These are phyloP conservation scores for Hippophae tibetana DNA, from an alignment of 306 rosid genomes.

Conservation along the genomic window DNA sequence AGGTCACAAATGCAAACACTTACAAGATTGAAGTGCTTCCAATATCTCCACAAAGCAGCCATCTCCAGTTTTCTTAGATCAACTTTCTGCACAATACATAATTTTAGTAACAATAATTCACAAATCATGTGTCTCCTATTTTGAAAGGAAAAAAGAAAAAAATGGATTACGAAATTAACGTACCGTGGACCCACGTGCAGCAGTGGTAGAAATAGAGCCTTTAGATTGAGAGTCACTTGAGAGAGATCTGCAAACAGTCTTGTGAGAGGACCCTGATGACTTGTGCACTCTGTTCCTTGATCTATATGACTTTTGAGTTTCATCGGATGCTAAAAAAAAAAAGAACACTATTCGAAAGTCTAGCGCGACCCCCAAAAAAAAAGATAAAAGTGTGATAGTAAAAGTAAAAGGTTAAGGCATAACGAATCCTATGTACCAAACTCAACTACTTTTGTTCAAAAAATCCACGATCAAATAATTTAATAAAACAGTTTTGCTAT, in stretches of 20 bases:
- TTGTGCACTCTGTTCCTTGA: conserved; percentile 83
- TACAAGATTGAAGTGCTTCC: conserved; percentile 96
- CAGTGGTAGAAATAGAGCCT: conserved; percentile 62
- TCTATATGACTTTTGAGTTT: conserved; percentile 79
- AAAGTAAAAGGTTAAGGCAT: conserved; percentile 48
- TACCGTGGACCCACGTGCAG: conserved; percentile 63
- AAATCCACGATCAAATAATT: conserved; percentile 33
- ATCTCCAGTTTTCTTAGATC: conserved; percentile 87
- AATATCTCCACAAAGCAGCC: conserved; percentile 95
- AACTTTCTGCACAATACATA: conserved; percentile 49
- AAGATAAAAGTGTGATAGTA: conserved; percentile 32
- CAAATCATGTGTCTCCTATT: background rate
- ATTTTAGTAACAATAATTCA: conserved; percentile 1
- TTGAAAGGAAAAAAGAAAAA: background rate
- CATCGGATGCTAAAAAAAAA: conserved; percentile 68
- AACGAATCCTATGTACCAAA: conserved; percentile 80
- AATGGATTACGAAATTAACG: conserved; percentile 3
- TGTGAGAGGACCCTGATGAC: conserved; percentile 81
- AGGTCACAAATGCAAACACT: conserved; percentile 9
- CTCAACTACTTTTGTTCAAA: conserved; percentile 28
- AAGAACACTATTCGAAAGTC: conserved; percentile 31
- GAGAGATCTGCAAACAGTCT: conserved; percentile 77
- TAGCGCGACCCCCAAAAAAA: conserved; percentile 28
- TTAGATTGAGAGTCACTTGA: conserved; percentile 88
- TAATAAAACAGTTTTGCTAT: conserved; percentile 22